phyloP scores from a whole-genome alignment of 164 flowering plant genomes.

The Piper longum region DNA sequence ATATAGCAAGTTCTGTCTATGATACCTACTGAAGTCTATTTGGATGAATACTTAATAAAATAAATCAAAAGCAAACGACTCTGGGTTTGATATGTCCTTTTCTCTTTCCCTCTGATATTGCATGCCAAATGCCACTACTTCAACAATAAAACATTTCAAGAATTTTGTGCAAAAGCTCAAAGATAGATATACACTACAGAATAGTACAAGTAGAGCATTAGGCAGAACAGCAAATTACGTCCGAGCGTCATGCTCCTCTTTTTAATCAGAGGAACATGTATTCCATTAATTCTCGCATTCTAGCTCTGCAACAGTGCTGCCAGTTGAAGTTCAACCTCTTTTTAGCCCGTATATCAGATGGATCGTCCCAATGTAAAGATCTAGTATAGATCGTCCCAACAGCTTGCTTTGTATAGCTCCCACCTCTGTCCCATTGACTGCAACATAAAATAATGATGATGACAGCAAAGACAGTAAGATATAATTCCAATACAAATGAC shows the following conservation, averaged over 20 bases:
- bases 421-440: background rate
- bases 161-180: too few species aligned
- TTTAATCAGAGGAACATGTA: too few species aligned
- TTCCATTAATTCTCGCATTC: background rate
- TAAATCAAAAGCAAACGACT: too few species aligned
- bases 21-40: too few species aligned
- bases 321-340: slow-evolving; percentile 42
- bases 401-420: background rate
- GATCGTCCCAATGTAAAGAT: background rate
- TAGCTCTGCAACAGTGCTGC: slow-evolving; percentile 38
- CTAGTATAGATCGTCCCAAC: background rate
- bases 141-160: too few species aligned
- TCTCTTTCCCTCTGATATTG: too few species aligned
- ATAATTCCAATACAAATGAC: background rate
- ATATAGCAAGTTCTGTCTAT: too few species aligned
- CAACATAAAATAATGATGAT: background rate
- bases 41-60: too few species aligned
- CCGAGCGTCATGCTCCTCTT: background rate
- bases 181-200: too few species aligned
- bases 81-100: too few species aligned
- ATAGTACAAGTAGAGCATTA: too few species aligned
- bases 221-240: background rate
- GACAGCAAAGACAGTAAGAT: background rate
- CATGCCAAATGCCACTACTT: too few species aligned
- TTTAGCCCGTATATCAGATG: slow-evolving; percentile 25